A percentile compares a stretch with the other conserved stretches of the same genome.
These are phyloP conservation scores for Hortiboletus campestris DNA, from an alignment of 768 basidiomycete genomes.

Conservation along the genomic window DNA sequence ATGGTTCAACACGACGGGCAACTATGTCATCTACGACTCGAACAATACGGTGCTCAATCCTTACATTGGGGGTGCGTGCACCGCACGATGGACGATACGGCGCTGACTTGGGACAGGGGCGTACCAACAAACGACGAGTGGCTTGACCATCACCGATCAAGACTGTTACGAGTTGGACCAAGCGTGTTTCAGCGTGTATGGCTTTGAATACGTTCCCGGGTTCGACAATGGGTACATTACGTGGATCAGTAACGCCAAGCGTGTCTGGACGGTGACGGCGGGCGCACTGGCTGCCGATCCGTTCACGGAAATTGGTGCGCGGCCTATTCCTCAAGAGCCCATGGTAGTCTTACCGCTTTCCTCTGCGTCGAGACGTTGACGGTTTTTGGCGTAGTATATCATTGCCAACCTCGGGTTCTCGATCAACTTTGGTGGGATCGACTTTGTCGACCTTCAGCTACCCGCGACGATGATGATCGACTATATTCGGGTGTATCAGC, in stretches of 20 bases:
- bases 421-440: conserved; percentile 62
- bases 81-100: not conserved
- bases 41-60: conserved; percentile 38
- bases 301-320: conserved; percentile 48
- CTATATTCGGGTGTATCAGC: conserved; percentile 78
- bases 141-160: conserved; percentile 38
- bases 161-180: conserved; percentile 42
- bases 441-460: conserved; percentile 52
- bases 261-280: conserved; percentile 55
- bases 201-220: conserved; percentile 53
- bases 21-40: conserved; percentile 37
- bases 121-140: conserved; percentile 42
- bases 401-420: conserved; percentile 73
- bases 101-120: conserved; percentile 24
- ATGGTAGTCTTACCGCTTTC: conserved; percentile 40
- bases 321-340: conserved; percentile 69
- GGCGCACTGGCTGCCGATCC: conserved; percentile 51
- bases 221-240: conserved; percentile 60
- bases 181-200: conserved; percentile 48
- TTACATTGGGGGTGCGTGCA: conserved; percentile 42
- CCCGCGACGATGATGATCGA: conserved; percentile 70
- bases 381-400: conserved; percentile 47
- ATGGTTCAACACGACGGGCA: conserved; percentile 38
- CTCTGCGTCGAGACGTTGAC: not conserved
- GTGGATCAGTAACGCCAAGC: conserved; percentile 59